A percentile compares a stretch with the other conserved stretches of the same genome.
Conservation (phyloP, 345 rosid species). For the Eucalyptus pauciflora region DNA sequence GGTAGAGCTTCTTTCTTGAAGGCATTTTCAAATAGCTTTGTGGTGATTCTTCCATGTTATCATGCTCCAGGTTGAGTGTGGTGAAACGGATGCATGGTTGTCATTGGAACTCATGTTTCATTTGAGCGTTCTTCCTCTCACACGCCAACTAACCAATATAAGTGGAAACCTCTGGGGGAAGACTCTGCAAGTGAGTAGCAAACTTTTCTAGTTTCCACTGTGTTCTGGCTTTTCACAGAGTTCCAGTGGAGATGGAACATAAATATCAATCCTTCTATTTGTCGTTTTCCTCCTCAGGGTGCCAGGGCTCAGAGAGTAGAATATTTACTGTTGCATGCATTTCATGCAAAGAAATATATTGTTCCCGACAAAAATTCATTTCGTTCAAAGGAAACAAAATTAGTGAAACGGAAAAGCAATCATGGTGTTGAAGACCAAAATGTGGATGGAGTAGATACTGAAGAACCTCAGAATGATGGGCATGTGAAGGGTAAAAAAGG, state of each 20-base stretch:
- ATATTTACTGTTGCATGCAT: slow-evolving; percentile 86
- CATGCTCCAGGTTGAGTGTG: slow-evolving; percentile 71
- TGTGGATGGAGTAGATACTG: slow-evolving; percentile 35
- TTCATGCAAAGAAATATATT: slow-evolving; percentile 79
- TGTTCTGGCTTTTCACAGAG: neutral
- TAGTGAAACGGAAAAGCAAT: slow-evolving; percentile 40
- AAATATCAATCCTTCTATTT: neutral
- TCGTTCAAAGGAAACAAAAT: slow-evolving; percentile 38
- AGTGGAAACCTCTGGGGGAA: slow-evolving; percentile 99
- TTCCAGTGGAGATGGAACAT: neutral
- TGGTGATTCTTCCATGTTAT: slow-evolving; percentile 7
- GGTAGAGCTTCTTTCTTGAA: neutral
- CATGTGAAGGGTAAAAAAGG: slow-evolving; percentile 64
- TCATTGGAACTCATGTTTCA: slow-evolving; percentile 99
- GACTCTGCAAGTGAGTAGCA: slow-evolving; percentile 78
- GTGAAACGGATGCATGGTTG: slow-evolving; percentile 98
- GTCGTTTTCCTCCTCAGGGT: slow-evolving; percentile 39
- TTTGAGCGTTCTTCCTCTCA: slow-evolving; percentile 92
- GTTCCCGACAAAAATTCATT: slow-evolving; percentile 82
- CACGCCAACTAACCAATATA: slow-evolving; percentile 93
- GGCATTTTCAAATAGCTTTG: neutral
- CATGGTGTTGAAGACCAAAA: slow-evolving; percentile 30
- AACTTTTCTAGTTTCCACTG: neutral
- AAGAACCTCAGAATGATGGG: slow-evolving; percentile 27
- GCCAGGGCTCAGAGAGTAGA: slow-evolving; percentile 98